A percentile compares a stretch with the other conserved stretches of the same genome.
Conservation (phyloP, 2,329 filamentous ascomycete species). For the Xylariaceae sp. region DNA sequence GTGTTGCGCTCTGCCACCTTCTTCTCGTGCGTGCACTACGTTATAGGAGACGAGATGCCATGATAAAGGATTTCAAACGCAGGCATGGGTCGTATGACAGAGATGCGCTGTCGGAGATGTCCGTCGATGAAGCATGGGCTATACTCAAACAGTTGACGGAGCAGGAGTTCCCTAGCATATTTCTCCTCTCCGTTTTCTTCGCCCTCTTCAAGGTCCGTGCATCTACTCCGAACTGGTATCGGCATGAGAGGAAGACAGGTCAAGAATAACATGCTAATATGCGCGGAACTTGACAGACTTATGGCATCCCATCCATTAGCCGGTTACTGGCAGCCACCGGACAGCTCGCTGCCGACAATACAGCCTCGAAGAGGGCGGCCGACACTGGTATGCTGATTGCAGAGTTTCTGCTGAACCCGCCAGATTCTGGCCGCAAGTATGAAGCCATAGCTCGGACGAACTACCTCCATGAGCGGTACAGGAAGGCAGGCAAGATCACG, state of each 20-base stretch:
- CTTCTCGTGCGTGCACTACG: background rate
- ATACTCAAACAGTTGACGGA: background rate
- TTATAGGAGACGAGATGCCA: background rate
- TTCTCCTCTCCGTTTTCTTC: conserved; percentile 48
- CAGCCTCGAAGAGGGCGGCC: conserved; percentile 46
- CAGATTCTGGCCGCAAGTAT: conserved; percentile 37
- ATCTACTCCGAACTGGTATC: background rate
- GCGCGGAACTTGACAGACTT: conserved; percentile 28
- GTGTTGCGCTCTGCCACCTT: background rate
- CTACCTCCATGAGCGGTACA: conserved; percentile 55
- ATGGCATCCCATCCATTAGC: conserved; percentile 52
- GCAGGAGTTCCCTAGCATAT: conserved; percentile 50
- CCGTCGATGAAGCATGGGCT: background rate
- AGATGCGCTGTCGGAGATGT: background rate
- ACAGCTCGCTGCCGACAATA: conserved; percentile 41
- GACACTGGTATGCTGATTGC: conserved; percentile 46
- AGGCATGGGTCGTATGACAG: background rate
- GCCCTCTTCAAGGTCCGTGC: conserved; percentile 49
- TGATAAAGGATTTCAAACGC: background rate
- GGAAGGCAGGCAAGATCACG: conserved; percentile 51
- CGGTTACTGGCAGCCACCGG: conserved; percentile 42
- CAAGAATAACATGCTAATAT: background rate
- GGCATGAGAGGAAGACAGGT: background rate
- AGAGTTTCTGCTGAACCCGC: conserved; percentile 42
- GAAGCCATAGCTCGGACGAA: conserved; percentile 59